These are phyloP conservation scores for Groenewaldozyma salmanticensis DNA, from an alignment of 805 yeast species.

Conservation along the genomic window DNA sequence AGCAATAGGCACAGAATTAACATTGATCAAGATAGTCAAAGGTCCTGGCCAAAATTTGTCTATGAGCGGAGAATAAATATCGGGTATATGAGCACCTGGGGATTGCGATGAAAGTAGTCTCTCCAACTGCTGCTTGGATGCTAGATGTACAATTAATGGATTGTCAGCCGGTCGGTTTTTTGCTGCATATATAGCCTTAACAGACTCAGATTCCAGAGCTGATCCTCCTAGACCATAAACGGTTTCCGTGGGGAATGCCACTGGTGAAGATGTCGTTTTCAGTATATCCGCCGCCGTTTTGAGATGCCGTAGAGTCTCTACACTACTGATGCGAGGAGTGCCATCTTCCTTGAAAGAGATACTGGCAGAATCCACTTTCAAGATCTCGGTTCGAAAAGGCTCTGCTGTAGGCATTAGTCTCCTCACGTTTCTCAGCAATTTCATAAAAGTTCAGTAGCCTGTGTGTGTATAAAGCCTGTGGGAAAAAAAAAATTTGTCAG, in stretches of 20 bases:
- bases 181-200: conserved; percentile 68
- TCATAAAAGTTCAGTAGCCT: no score
- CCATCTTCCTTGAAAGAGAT: conserved; percentile 9
- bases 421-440: no score
- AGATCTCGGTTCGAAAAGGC: conserved; percentile 1
- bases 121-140: conserved; percentile 64
- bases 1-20: conserved; percentile 37
- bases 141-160: conserved; percentile 84
- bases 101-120: conserved; percentile 50
- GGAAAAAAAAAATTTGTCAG: no score
- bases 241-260: conserved; percentile 95
- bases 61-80: conserved; percentile 53
- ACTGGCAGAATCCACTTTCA: conserved; percentile 5
- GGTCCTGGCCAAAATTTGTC: conserved; percentile 94
- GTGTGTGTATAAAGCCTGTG: no score
- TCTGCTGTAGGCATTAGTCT: no score
- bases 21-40: conserved; percentile 71
- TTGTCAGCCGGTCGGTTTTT: conserved; percentile 94
- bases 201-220: conserved; percentile 64
- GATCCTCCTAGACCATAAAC: conserved; percentile 95
- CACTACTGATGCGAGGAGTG: conserved; percentile 33
- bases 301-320: conserved; percentile 42
- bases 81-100: conserved; percentile 41
- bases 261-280: conserved; percentile 43
- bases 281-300: conserved; percentile 51